Evolutionary conservation across 768 basidiomycete species (phyloP).

Genomic region (Tulasnella sp.): DNA sequence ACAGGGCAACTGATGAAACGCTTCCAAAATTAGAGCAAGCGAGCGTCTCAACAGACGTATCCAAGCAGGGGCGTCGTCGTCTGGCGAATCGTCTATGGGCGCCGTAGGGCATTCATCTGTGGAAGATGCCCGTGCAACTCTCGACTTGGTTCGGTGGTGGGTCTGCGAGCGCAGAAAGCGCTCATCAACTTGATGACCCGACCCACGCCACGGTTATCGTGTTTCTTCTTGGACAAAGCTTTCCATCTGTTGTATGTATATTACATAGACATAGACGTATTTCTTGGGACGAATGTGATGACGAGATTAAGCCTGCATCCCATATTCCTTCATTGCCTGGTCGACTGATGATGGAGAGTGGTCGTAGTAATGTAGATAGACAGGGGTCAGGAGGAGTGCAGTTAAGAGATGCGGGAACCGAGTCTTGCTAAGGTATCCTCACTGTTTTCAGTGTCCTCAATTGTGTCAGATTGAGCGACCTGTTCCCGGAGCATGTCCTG

Average conservation of each 20-base stretch:
- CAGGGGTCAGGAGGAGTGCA: neutral
- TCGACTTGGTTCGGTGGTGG: slow-evolving; percentile 82
- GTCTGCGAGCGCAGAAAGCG: slow-evolving; percentile 45
- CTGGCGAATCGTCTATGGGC: slow-evolving; percentile 34
- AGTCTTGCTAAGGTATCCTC: slow-evolving; percentile 37
- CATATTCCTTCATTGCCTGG: neutral
- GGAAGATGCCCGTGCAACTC: slow-evolving; percentile 81
- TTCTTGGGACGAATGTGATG: neutral
- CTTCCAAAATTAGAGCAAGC: slow-evolving; percentile 54
- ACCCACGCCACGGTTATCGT: neutral
- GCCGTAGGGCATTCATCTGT: slow-evolving; percentile 78
- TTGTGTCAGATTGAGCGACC: slow-evolving; percentile 36
- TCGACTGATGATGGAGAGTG: neutral
- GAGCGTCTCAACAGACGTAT: slow-evolving; percentile 76
- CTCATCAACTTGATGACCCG: neutral
- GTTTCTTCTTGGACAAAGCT: neutral
- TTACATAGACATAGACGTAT: neutral
- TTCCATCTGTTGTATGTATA: slow-evolving; percentile 3
- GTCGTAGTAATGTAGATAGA: neutral
- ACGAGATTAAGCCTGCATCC: neutral
- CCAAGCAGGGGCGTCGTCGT: slow-evolving; percentile 50
- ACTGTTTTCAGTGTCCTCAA: slow-evolving; percentile 36
- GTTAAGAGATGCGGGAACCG: slow-evolving; percentile 24
- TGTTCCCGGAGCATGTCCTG: slow-evolving; percentile 19
- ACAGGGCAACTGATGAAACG: neutral